phyloP scores from a whole-genome alignment of 345 rosid species.

The Lagerstroemia speciosa region DNA sequence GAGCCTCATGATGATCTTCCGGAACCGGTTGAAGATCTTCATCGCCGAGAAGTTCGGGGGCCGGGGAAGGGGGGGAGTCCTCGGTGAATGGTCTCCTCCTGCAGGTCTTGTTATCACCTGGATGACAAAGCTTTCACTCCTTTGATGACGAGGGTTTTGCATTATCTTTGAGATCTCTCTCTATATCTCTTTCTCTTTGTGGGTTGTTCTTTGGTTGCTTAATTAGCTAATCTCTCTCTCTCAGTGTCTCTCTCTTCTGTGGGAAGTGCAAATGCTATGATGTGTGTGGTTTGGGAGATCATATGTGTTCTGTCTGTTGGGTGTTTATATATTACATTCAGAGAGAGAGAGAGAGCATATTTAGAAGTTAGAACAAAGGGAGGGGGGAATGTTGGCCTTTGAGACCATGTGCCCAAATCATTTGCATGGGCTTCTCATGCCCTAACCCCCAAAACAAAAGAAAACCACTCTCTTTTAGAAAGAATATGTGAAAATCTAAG shows the following conservation, averaged over 20 bases:
- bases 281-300: conserved; percentile 30
- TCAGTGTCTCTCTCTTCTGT: conserved; percentile 7
- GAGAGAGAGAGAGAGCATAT: conserved; percentile 17
- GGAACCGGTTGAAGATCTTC: conserved; percentile 61
- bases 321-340: conserved; percentile 29
- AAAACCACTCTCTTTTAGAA: too few relatives aligned
- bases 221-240: not conserved
- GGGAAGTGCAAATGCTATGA: conserved; percentile 47
- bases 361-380: conserved; percentile 5
- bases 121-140: conserved; percentile 33
- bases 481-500: too few relatives aligned
- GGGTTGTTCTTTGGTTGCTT: conserved; percentile 1
- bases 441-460: conserved; percentile 11
- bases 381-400: not conserved
- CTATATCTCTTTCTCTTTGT: too few relatives aligned
- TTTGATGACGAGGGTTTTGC: conserved; percentile 21
- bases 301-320: conserved; percentile 18
- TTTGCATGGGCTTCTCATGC: conserved; percentile 50
- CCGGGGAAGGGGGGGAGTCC: conserved; percentile 7
- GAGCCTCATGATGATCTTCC: conserved; percentile 59
- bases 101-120: conserved; percentile 23
- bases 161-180: not conserved
- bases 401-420: conserved; percentile 64
- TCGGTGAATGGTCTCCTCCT: conserved; percentile 3
- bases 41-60: conserved; percentile 37